These are phyloP conservation scores for Candida albicans DNA, from an alignment of 1,139 yeast genomes.

Conservation along the genomic window DNA sequence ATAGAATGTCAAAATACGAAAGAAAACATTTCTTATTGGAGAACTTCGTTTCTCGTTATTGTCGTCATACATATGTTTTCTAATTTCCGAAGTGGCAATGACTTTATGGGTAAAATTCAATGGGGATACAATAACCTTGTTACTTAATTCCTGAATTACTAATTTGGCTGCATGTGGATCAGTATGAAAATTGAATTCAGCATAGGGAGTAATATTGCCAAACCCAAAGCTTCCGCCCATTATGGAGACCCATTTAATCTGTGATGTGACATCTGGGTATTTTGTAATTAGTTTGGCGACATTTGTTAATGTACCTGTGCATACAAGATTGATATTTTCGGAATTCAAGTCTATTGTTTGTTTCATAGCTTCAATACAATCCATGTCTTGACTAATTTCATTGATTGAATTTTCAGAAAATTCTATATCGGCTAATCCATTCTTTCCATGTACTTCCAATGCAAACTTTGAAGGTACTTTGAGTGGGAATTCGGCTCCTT, in stretches of 20 bases:
- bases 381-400: slow-evolving; percentile 30
- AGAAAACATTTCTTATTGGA: slow-evolving; percentile 51
- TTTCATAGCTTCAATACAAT: slow-evolving; percentile 59
- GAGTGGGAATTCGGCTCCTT: slow-evolving; percentile 65
- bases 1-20: slow-evolving; percentile 58
- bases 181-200: slow-evolving; percentile 78
- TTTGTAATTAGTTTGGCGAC: slow-evolving; percentile 51
- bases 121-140: slow-evolving; percentile 59
- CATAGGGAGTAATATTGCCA: slow-evolving; percentile 48
- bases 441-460: slow-evolving; percentile 66
- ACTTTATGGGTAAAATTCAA: slow-evolving; percentile 73
- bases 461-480: slow-evolving; percentile 51
- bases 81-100: slow-evolving; percentile 51
- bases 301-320: slow-evolving; percentile 77
- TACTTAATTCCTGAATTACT: slow-evolving; percentile 42
- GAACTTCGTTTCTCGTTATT: slow-evolving; percentile 22
- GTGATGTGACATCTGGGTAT: slow-evolving; percentile 51
- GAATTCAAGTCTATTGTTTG: slow-evolving; percentile 43
- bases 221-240: slow-evolving; percentile 76
- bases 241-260: slow-evolving; percentile 54
- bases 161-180: slow-evolving; percentile 78
- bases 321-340: slow-evolving; percentile 55
- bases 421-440: slow-evolving; percentile 74
- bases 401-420: slow-evolving; percentile 51
- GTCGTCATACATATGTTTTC: slow-evolving; percentile 28